phyloP scores from a whole-genome alignment of 1,284 basidiomycete species.

The Apiotrichum sp. region DNA sequence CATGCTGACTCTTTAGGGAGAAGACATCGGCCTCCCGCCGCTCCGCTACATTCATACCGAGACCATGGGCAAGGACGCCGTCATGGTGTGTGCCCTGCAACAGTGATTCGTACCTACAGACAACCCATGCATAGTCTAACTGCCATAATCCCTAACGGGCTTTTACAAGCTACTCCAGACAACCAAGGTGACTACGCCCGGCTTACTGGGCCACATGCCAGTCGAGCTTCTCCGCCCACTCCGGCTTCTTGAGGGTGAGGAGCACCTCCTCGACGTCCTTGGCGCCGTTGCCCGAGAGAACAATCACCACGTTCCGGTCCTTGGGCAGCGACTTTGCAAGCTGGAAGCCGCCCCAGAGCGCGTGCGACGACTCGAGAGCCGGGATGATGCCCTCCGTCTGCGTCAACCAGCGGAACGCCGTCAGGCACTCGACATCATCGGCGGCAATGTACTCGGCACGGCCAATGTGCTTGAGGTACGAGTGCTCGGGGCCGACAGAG shows the following conservation, averaged over 20 bases:
- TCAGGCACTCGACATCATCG: conserved; percentile 86
- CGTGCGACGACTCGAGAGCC: conserved; percentile 91
- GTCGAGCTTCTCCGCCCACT: conserved; percentile 83
- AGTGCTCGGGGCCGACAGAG: conserved; percentile 90
- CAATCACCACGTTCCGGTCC: conserved; percentile 80
- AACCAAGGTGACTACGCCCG: neutral
- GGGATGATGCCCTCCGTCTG: conserved; percentile 97
- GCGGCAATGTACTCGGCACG: conserved; percentile 89
- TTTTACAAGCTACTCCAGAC: neutral
- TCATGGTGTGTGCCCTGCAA: conserved; percentile 33
- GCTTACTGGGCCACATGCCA: conserved; percentile 59
- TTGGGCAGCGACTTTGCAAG: conserved; percentile 78
- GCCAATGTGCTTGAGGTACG: conserved; percentile 89
- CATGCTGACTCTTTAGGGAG: conserved; percentile 13
- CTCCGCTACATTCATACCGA: conserved; percentile 36
- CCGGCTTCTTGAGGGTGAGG: conserved; percentile 47
- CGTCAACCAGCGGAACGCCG: conserved; percentile 85
- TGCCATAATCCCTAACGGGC: neutral
- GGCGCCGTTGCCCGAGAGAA: conserved; percentile 41
- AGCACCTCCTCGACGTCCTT: conserved; percentile 45
- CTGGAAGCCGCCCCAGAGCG: conserved; percentile 83
- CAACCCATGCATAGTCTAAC: too few species aligned
- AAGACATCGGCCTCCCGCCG: conserved; percentile 29
- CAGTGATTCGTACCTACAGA: too few species aligned
- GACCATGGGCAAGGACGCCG: conserved; percentile 44